Conservation (phyloP, 116 monocot species). For the Dioscorea cayenensis region DNA sequence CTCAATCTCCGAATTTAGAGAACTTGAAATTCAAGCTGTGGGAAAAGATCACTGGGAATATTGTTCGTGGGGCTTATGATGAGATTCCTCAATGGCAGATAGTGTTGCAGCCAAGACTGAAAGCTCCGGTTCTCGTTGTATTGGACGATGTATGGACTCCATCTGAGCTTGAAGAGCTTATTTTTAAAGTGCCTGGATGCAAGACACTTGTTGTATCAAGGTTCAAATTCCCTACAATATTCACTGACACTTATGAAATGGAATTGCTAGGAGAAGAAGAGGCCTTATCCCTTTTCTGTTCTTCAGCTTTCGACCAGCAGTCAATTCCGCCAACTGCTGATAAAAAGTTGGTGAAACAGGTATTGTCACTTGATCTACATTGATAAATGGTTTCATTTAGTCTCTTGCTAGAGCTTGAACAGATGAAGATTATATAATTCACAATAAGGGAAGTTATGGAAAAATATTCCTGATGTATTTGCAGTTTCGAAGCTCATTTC, state of each 20-base stretch:
- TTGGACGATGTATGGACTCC: constrained; percentile 51
- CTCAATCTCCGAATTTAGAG: constrained; percentile 46
- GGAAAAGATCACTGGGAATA: constrained; percentile 34
- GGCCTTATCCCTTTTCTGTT: constrained; percentile 41
- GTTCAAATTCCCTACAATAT: constrained; percentile 34
- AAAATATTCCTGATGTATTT: neutral
- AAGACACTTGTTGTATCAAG: constrained; percentile 41
- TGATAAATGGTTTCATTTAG: no score
- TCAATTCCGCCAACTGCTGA: constrained; percentile 31
- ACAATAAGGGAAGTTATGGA: neutral
- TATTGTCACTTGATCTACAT: neutral
- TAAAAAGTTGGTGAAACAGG: constrained; percentile 57
- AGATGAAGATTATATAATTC: neutral
- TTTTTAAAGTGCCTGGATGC: constrained; percentile 36
- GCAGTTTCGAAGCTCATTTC: neutral
- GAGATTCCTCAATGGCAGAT: constrained; percentile 37
- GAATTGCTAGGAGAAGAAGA: constrained; percentile 36
- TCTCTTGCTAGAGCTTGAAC: neutral
- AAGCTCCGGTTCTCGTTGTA: constrained; percentile 27
- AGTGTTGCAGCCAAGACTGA: constrained; percentile 15
- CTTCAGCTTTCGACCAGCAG: constrained; percentile 36
- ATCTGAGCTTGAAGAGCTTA: constrained; percentile 36
- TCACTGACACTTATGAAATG: constrained; percentile 30
- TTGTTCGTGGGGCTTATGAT: constrained; percentile 24
- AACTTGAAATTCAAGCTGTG: constrained; percentile 37